Conservation (phyloP, 768 basidiomycete genomes). For the Hygrocybe coccinea region DNA sequence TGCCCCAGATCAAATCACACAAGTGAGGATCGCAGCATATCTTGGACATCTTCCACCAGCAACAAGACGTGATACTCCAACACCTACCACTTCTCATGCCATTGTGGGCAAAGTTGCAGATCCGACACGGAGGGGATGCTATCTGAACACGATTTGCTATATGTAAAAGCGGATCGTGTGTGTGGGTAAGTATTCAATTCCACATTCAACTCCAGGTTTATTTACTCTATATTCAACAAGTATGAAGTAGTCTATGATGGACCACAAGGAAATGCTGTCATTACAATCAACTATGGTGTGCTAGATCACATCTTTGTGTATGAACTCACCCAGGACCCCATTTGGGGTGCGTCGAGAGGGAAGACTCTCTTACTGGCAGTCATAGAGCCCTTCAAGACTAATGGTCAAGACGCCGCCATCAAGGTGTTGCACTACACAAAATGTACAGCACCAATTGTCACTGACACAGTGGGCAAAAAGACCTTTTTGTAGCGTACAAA, state of each 20-base stretch:
- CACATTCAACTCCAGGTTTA: neutral
- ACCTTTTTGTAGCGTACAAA: no score
- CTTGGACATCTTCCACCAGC: slow-evolving; percentile 10
- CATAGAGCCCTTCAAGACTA: slow-evolving; percentile 11
- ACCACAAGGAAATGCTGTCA: neutral
- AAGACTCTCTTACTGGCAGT: slow-evolving; percentile 7
- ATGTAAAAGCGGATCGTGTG: neutral
- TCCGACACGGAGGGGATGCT: slow-evolving; percentile 20
- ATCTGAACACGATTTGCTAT: slow-evolving; percentile 11
- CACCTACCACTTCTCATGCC: slow-evolving; percentile 14
- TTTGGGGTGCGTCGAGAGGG: neutral
- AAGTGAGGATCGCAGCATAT: slow-evolving; percentile 16
- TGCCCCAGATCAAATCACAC: slow-evolving; percentile 5
- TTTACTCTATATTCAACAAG: neutral
- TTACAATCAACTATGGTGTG: slow-evolving; percentile 8
- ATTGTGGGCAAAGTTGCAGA: slow-evolving; percentile 22
- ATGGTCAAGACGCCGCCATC: slow-evolving; percentile 11
- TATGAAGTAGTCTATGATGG: slow-evolving; percentile 1
- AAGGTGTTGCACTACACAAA: slow-evolving; percentile 4
- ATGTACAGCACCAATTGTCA: neutral
- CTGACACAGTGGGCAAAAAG: no score
- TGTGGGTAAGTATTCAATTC: slow-evolving; percentile 1
- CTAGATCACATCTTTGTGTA: slow-evolving; percentile 14
- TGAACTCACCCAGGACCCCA: neutral
- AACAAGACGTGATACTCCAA: neutral